These are phyloP conservation scores for Alternaria ventricosa DNA, from an alignment of 2,329 filamentous ascomycete genomes.

Conservation along the genomic window DNA sequence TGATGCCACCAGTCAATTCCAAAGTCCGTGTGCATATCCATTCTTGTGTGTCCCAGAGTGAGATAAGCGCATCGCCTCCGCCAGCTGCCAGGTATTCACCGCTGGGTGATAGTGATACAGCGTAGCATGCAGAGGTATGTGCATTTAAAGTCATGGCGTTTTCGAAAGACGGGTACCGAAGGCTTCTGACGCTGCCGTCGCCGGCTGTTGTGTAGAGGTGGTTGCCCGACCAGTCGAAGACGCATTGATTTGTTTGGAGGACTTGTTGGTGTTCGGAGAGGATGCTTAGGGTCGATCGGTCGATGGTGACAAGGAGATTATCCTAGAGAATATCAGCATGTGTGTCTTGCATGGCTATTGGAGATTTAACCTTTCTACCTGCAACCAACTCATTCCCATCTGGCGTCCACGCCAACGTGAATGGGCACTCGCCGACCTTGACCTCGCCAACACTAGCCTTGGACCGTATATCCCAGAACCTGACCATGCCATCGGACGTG, in stretches of 20 bases:
- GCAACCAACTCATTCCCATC: conserved; percentile 73
- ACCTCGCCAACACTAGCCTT: conserved; percentile 75
- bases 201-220: conserved; percentile 74
- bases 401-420: conserved; percentile 76
- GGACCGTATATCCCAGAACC: conserved; percentile 81
- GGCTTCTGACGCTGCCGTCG: conserved; percentile 73
- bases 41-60: conserved; percentile 78
- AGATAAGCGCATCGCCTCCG: conserved; percentile 75
- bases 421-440: conserved; percentile 65
- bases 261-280: conserved; percentile 66
- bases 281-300: conserved; percentile 63
- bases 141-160: conserved; percentile 67
- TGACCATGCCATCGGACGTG: conserved; percentile 74
- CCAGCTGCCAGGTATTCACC: conserved; percentile 76
- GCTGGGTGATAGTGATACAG: conserved; percentile 72
- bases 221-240: conserved; percentile 75
- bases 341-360: background rate
- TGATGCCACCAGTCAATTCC: conserved; percentile 71
- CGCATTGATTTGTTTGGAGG: conserved; percentile 73
- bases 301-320: conserved; percentile 68
- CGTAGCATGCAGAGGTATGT: conserved; percentile 75
- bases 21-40: conserved; percentile 79
- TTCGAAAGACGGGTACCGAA: conserved; percentile 57
- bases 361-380: conserved; percentile 68
- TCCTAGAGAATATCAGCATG: conserved; percentile 51